Conservation (phyloP, 108 stramenopile genomes). For the Nannochloropsis oceanica region DNA sequence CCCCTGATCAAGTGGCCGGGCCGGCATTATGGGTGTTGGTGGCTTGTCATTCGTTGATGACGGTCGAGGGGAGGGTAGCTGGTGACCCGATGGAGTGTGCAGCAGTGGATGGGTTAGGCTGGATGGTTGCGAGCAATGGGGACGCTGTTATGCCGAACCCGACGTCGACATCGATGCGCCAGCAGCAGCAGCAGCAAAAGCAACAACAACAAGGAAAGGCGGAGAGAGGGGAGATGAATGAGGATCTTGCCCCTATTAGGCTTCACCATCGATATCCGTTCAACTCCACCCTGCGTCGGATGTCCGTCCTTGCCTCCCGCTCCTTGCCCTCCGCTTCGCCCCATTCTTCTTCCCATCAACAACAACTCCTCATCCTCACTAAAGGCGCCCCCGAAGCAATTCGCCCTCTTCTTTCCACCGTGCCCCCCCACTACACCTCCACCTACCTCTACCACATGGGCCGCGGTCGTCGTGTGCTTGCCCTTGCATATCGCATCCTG, state of each 20-base stretch:
- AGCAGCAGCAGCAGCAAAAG: not conserved
- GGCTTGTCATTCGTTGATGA: constrained; percentile 67
- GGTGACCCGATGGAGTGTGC: constrained; percentile 89
- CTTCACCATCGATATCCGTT: constrained; percentile 56
- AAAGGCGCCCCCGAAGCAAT: constrained; percentile 89
- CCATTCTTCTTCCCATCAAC: not conserved
- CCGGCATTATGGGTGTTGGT: constrained; percentile 56
- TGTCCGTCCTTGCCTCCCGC: constrained; percentile 40
- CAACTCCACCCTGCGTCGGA: constrained; percentile 64
- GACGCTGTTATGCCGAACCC: not conserved
- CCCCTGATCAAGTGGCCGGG: not conserved
- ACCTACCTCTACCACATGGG: constrained; percentile 60
- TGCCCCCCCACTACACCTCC: constrained; percentile 58
- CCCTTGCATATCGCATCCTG: constrained; percentile 27
- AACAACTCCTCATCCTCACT: constrained; percentile 33
- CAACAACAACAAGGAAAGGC: not conserved
- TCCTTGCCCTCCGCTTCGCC: not conserved
- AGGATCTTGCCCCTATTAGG: constrained; percentile 25
- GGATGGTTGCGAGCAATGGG: constrained; percentile 20
- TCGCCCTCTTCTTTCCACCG: constrained; percentile 38
- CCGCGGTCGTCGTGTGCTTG: constrained; percentile 31
- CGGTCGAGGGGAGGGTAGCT: constrained; percentile 33
- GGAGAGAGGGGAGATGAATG: constrained; percentile 1
- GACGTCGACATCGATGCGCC: not conserved
- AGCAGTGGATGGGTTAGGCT: constrained; percentile 55